These are phyloP conservation scores for Ustilago esculenta DNA, from an alignment of 1,284 basidiomycete genomes.

Conservation along the genomic window DNA sequence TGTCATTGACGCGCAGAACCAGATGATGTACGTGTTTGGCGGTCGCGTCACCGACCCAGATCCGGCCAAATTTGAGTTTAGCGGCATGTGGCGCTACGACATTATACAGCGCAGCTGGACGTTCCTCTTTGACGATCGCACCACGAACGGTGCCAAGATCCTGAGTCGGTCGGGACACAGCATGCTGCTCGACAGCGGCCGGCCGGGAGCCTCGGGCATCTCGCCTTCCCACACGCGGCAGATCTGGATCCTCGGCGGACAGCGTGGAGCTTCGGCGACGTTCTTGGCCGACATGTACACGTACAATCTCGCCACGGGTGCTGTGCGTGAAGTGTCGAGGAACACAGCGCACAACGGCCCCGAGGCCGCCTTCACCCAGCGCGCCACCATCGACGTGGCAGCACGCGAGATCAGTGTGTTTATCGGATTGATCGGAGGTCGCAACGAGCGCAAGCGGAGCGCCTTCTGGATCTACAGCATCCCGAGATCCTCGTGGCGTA, in stretches of 20 bases:
- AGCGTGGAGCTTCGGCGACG: conserved; percentile 57
- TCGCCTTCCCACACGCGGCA: conserved; percentile 45
- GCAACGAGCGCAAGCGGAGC: conserved; percentile 49
- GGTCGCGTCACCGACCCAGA: conserved; percentile 76
- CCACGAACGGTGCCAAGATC: conserved; percentile 46
- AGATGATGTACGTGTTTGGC: conserved; percentile 80
- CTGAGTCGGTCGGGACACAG: conserved; percentile 62
- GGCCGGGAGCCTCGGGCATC: conserved; percentile 38
- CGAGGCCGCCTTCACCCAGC: conserved; percentile 64
- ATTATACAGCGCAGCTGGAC: conserved; percentile 60
- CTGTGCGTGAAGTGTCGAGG: conserved; percentile 45
- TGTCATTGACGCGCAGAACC: conserved; percentile 77
- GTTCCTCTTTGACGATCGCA: conserved; percentile 60
- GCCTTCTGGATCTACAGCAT: conserved; percentile 62
- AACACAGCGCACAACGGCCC: conserved; percentile 58
- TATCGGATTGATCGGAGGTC: conserved; percentile 53
- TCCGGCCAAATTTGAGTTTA: conserved; percentile 53
- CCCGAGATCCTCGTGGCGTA: conserved; percentile 46
- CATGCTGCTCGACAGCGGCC: conserved; percentile 62
- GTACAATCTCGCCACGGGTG: conserved; percentile 54
- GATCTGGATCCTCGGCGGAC: conserved; percentile 66
- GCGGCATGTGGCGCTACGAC: conserved; percentile 67
- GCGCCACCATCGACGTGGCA: conserved; percentile 60
- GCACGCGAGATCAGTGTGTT: conserved; percentile 63
- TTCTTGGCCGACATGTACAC: conserved; percentile 66